Base-by-base conservation (phyloP, 805 yeast species). In the Kockiozyma suomiensis region DNA sequence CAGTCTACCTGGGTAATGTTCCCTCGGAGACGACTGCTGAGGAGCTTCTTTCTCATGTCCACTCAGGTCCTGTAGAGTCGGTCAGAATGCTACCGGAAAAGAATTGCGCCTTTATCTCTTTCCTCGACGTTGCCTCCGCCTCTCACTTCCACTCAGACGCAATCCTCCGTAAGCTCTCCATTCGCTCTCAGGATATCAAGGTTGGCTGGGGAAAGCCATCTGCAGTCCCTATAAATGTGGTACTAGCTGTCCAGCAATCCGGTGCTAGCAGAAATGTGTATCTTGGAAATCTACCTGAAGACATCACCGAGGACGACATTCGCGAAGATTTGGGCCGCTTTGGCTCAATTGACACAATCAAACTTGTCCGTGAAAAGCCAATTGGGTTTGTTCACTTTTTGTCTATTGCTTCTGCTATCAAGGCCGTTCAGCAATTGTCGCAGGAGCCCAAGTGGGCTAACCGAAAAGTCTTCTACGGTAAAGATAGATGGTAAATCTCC, bases 261-360 rank as follows among this genome's bases (percentile, higher is more conserved):
- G 89, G 90, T 50, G 98, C 98, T 4, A 90, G 97, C 10, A 84
- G 99, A 77, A 92, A 93, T 71, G 97, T 93, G 37, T 92, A 90
- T 71, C 79, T 93, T 64, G 97, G 97, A 19, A 85, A 85, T 64
- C 78, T 93, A 56, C 84, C 85, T 62, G 85, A 84, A 57, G 84
- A 82, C 30, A 78, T 81, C 47, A 80, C 88, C 42, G 94, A 86
- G 71, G 83, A 81, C 23, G 89, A 86, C 67, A 78, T 92, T 58
- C 73, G 80, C 42, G 76, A 80, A 19, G 97, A 90, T 70, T 79
- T 92, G 60, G 75, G 81, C 26, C 81, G 81, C 56, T 93, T 81
- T 75, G 98, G 99, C 43, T 79, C 82, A 23, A 90, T 94, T 64
- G 98, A 93, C 73, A 84, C 90, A 47, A 81, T 93, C 67, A 91